These are phyloP conservation scores for Backusella luteola DNA, from an alignment of 192 early-diverging fungal genomes.

Conservation along the genomic window DNA sequence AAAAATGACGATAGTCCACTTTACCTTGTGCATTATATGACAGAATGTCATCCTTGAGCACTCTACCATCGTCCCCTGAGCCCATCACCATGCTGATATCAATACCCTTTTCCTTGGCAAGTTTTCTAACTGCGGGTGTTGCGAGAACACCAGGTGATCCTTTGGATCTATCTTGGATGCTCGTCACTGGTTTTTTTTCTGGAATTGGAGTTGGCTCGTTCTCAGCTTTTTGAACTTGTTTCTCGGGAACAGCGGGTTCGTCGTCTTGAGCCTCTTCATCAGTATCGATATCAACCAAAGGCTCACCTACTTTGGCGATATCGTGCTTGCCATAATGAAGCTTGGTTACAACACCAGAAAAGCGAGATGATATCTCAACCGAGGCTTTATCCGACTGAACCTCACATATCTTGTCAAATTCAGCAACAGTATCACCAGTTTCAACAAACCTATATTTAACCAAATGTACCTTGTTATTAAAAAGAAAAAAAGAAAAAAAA, in stretches of 20 bases:
- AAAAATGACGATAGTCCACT: not conserved
- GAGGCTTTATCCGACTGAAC: conserved; percentile 99
- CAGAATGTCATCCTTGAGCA: conserved; percentile 92
- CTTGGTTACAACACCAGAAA: conserved; percentile 78
- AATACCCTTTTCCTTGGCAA: conserved; percentile 78
- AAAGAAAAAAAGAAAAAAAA: conserved; percentile 4
- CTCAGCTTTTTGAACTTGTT: not conserved
- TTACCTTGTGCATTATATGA: conserved; percentile 39
- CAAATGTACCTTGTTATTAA: not conserved
- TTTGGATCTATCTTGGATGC: not conserved
- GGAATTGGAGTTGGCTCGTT: not conserved
- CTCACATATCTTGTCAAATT: conserved; percentile 96
- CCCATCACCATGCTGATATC: conserved; percentile 74
- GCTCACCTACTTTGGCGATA: conserved; percentile 89
- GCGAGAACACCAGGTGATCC: conserved; percentile 47
- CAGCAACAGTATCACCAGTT: conserved; percentile 80
- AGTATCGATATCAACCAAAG: conserved; percentile 54
- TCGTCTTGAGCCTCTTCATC: conserved; percentile 20
- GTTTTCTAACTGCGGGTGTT: conserved; percentile 85
- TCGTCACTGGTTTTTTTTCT: not conserved
- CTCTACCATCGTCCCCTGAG: conserved; percentile 79
- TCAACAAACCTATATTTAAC: conserved; percentile 80
- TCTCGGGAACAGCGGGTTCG: not conserved
- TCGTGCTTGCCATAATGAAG: conserved; percentile 83
- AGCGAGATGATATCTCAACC: conserved; percentile 97